A percentile compares a stretch with the other conserved stretches of the same genome.
Evolutionary conservation across 768 basidiomycete species (phyloP).

Genomic region (Roridomyces roridus): DNA sequence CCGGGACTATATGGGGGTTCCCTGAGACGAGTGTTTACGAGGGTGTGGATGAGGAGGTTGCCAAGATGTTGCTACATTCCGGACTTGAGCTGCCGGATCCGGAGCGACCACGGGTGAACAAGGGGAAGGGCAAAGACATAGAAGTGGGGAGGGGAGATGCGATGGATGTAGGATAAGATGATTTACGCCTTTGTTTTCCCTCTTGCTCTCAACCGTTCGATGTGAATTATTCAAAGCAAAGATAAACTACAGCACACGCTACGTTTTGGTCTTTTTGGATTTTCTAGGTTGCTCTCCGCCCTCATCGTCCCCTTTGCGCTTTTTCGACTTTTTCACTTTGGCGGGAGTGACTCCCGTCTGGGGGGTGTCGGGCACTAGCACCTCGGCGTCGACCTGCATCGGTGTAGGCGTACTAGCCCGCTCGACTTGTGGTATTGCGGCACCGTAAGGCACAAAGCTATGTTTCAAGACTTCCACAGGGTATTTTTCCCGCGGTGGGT

Average conservation of each 20-base stretch:
- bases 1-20: constrained; percentile 80
- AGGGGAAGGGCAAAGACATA: constrained; percentile 48
- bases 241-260: not conserved
- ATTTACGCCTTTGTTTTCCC: constrained; percentile 31
- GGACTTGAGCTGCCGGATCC: constrained; percentile 24
- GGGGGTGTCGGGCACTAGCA: constrained; percentile 30
- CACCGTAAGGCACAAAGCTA: constrained; percentile 67
- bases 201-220: constrained; percentile 23
- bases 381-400: constrained; percentile 24
- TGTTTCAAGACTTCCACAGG: constrained; percentile 69
- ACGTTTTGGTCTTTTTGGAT: constrained; percentile 51
- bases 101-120: constrained; percentile 38
- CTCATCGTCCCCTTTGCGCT: constrained; percentile 46
- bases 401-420: not conserved
- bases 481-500: constrained; percentile 62
- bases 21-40: constrained; percentile 77
- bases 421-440: constrained; percentile 31
- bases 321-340: constrained; percentile 38
- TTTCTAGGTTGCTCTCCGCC: constrained; percentile 43
- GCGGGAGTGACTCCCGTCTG: constrained; percentile 10
- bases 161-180: constrained; percentile 70
- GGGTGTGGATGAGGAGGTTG: constrained; percentile 73
- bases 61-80: constrained; percentile 39
- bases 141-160: constrained; percentile 53
- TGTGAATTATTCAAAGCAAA: too few relatives aligned